These are phyloP conservation scores for Ilex asprella DNA, from an alignment of 257 asterid genomes.

Conservation along the genomic window DNA sequence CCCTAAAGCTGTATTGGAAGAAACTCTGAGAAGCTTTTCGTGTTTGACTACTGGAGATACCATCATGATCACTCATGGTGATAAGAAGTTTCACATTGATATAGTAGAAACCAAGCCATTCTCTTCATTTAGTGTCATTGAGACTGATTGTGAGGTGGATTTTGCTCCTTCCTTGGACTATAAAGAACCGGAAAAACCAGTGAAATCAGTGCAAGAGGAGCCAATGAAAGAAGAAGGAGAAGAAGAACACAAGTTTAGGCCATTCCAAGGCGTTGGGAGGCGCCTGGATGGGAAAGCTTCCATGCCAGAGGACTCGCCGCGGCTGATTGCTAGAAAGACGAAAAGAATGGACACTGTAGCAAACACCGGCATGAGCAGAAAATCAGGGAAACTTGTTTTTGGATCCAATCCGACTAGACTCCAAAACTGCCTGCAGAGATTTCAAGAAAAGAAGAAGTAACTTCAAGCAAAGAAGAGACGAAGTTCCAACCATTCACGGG, in stretches of 20 bases:
- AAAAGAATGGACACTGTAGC: neutral
- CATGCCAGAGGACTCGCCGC: no score
- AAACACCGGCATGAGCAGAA: neutral
- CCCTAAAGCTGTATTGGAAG: constrained; percentile 3
- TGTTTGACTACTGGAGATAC: constrained; percentile 20
- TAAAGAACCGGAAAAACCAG: constrained; percentile 4
- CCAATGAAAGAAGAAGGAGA: neutral
- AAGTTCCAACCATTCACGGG: constrained; percentile 14
- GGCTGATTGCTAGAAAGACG: neutral
- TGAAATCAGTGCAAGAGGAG: neutral
- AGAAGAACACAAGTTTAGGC: neutral
- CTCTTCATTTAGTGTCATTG: constrained; percentile 6
- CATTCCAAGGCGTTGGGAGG: constrained; percentile 10
- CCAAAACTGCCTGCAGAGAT: neutral
- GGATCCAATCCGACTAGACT: neutral
- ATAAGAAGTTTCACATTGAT: constrained; percentile 3
- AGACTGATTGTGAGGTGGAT: neutral
- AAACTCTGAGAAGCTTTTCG: constrained; percentile 5
- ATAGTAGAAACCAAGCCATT: constrained; percentile 9
- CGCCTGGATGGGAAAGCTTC: constrained; percentile 5
- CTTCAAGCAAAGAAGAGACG: constrained; percentile 1
- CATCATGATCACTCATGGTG: constrained; percentile 1
- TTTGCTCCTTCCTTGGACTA: constrained; percentile 15
- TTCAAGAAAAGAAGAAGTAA: neutral
- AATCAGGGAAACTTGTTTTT: constrained; percentile 7